Base-by-base conservation (phyloP, 805 yeast species). In the Diddensiella santjacobensis region DNA sequence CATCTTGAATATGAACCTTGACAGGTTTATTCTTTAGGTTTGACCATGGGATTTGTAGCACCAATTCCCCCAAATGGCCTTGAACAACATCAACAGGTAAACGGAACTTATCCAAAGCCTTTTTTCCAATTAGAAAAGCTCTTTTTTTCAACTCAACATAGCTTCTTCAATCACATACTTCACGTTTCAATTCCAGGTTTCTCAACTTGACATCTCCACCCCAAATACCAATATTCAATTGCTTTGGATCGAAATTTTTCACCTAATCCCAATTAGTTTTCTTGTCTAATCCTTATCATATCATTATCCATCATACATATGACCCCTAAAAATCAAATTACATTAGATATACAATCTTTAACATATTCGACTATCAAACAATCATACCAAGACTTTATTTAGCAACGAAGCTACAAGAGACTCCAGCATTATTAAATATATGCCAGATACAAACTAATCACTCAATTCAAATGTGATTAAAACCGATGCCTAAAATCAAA, bases 31-130 rank as follows among this genome's bases (percentile, higher is more conserved):
- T 82, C 62, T 90, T 90, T 55, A 95, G 71, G 61, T 89, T 93
- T 1, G 97, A 84, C 97, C 98, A 95, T 0, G 99, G 99, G 33
- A 93, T 91, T 62, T 87, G 96, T 47, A 93, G 70, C 0, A 95
- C 84, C 54, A 93, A 73, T 56, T 84, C 87, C 1, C 98, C 99
- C 49, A 93, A 66, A 61, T 87, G 88, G 36, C 99, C 99, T 62
- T 84, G 85, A 52, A 79, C 78, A 11, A 95, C 91, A 63, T 90
- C 87, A 31, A 93, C 68, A 1, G 99, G 99, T 33, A 95, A 68
- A 53, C 85, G 80, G 54, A 93, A 75, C 57, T 84, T 78, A 66
- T 95, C 99, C 41, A 93, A 71, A 2, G 96, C 88, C 70, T 68
- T 36, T 3, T 17, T 36, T n/a, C n/a, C n/a, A n/a, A n/a, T n/a